Evolutionary conservation across 2,329 filamentous ascomycete species (phyloP), one percentile per base, ranked within the genome.

Genomic region (Fusarium sp.): DNA sequence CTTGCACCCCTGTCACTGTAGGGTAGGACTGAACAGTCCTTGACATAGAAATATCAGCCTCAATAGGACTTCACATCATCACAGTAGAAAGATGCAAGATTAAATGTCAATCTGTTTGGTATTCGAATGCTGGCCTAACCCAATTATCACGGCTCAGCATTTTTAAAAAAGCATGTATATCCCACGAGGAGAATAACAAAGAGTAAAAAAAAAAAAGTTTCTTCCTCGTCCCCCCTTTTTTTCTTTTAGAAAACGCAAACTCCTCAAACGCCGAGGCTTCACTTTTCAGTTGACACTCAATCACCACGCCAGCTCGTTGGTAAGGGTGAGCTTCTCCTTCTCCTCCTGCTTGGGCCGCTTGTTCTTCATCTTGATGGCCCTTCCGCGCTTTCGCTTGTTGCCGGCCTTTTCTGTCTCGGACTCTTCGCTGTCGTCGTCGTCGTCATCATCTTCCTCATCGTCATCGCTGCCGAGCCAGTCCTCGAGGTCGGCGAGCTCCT

Each of bases 391-490:
- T 77, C 87, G 83, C 83, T 88, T 89, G 59, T 87, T 88, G 61
- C 88, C 88, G 10, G 87, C 87, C 74, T 87, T 87, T 31, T 87
- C 86, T 8, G 85, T 85, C 36, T 89, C 89, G 8, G 87, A 87
- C 14, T 91, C 89, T 22, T 90, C 90, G 46, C 86, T 87, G 51
- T 87, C 87, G 6, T 89, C 89, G 6, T 89, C 89, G 1, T 88
- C 89, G 3, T 88, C 86, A 12, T 89, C 89, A 3, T 90, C 89
- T n/a, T 89, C 86, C 8, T 87, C 88, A 2, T 88, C 88, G 6
- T 88, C 88, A 17, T 90, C 93, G 70, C 91, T 94, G 76, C 92
- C 95, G 58, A 98, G 87, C 96, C 96, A 98, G 80, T 98, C 96
- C 83, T 98, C 94, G 59, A 98, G 89, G 79, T 95, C 93, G 62